Evolutionary conservation across 1,139 yeast genomes (phyloP).

Genomic region (Blastobotrys apis): DNA sequence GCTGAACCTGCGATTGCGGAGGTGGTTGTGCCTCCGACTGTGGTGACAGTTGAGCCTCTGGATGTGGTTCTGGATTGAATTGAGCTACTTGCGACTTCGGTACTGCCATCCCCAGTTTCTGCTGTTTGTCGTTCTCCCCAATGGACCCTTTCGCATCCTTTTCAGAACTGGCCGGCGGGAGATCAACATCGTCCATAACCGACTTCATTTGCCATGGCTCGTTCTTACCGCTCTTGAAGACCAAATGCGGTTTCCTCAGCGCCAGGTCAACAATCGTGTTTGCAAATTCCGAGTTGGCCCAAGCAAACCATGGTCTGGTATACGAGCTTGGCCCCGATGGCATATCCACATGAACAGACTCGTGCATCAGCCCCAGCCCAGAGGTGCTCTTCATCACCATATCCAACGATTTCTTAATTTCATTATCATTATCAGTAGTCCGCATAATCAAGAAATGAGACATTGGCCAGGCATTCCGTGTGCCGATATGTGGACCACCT

Average conservation of each 20-base stretch:
- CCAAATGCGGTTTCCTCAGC: slow-evolving; percentile 64
- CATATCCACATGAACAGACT: slow-evolving; percentile 65
- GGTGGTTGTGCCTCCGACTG: too few relatives aligned
- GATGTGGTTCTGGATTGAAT: too few relatives aligned
- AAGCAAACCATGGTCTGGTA: slow-evolving; percentile 86
- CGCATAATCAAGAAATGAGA: slow-evolving; percentile 67
- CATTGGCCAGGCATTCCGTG: slow-evolving; percentile 88
- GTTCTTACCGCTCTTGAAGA: slow-evolving; percentile 42
- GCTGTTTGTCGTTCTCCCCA: too few relatives aligned
- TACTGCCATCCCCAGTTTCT: too few relatives aligned
- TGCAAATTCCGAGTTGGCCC: slow-evolving; percentile 93
- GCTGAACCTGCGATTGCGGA: background rate
- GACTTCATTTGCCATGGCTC: slow-evolving; percentile 7
- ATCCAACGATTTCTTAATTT: slow-evolving; percentile 50
- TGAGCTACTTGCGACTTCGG: too few relatives aligned
- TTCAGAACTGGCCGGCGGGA: too few relatives aligned
- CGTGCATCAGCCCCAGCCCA: slow-evolving; percentile 80
- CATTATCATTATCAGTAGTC: slow-evolving; percentile 68
- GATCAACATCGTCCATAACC: background rate
- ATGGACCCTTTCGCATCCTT: too few relatives aligned
- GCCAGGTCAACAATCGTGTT: slow-evolving; percentile 76
- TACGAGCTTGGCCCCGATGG: slow-evolving; percentile 36
- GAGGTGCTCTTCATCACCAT: slow-evolving; percentile 59
- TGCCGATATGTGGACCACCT: slow-evolving; percentile 90
- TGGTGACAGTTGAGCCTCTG: too few relatives aligned